phyloP scores from a whole-genome alignment of 306 rosid genomes.

The Mimosa pudica region DNA sequence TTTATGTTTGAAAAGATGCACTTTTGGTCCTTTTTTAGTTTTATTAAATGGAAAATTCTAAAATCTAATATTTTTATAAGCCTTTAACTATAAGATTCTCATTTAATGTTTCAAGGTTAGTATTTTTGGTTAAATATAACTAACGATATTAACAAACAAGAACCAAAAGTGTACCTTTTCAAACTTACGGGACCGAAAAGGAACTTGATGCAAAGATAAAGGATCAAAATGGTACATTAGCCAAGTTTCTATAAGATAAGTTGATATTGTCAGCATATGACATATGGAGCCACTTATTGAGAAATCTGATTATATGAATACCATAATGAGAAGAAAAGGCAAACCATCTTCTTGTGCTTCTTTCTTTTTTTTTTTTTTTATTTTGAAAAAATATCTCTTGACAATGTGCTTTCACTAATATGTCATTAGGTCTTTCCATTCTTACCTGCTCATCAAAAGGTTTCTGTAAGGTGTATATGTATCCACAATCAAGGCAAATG shows the following conservation, averaged over 20 bases:
- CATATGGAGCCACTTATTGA: background rate
- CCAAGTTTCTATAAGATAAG: background rate
- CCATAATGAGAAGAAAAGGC: background rate
- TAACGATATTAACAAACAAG: too few species aligned
- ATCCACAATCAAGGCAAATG: conserved; percentile 96
- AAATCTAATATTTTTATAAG: too few species aligned
- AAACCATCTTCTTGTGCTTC: background rate
- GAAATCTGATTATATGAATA: background rate
- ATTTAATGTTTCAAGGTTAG: too few species aligned
- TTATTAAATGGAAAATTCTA: too few species aligned
- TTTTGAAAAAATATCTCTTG: too few species aligned
- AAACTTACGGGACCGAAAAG: too few species aligned
- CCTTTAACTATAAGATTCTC: too few species aligned
- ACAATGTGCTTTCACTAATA: background rate
- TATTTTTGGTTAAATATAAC: too few species aligned
- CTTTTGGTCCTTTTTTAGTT: too few species aligned
- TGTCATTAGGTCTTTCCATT: background rate
- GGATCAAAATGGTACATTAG: background rate
- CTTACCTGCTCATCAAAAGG: conserved; percentile 88
- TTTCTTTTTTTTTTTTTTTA: too few species aligned
- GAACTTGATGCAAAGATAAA: background rate
- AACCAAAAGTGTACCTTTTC: too few species aligned
- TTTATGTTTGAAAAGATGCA: too few species aligned
- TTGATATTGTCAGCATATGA: background rate
- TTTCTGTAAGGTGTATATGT: conserved; percentile 71